Evolutionary conservation across 1,139 yeast genomes (phyloP).

Genomic region (Groenewaldozyma auringiensis): DNA sequence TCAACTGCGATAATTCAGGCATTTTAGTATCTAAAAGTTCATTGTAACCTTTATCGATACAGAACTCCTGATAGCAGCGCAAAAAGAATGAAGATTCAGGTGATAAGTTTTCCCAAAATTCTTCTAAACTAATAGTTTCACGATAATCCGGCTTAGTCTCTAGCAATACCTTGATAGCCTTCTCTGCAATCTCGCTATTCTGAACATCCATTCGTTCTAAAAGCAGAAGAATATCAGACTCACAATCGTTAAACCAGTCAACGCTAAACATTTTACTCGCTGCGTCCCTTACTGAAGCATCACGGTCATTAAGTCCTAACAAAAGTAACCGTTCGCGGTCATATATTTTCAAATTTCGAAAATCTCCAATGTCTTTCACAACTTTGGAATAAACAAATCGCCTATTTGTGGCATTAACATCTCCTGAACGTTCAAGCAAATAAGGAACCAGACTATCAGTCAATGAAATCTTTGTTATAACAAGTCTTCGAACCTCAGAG

Average conservation of each 20-base stretch:
- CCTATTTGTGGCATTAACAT: conserved; percentile 63
- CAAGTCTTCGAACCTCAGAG: conserved; percentile 86
- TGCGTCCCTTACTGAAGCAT: conserved; percentile 60
- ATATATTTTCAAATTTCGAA: conserved; percentile 50
- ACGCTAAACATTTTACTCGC: conserved; percentile 62
- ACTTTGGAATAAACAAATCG: conserved; percentile 64
- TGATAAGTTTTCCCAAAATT: conserved; percentile 61
- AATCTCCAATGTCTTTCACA: conserved; percentile 61
- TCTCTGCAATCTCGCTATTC: conserved; percentile 48
- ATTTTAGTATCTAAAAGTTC: conserved; percentile 63
- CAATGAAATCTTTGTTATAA: conserved; percentile 60
- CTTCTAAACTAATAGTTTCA: conserved; percentile 48
- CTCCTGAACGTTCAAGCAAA: conserved; percentile 76
- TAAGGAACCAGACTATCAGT: conserved; percentile 47
- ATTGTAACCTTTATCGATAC: conserved; percentile 39
- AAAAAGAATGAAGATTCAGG: conserved; percentile 71
- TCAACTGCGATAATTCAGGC: conserved; percentile 74
- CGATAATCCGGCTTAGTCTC: conserved; percentile 55
- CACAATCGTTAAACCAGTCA: conserved; percentile 63
- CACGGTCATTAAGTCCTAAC: conserved; percentile 89
- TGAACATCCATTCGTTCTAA: conserved; percentile 64
- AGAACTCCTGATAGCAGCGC: conserved; percentile 58
- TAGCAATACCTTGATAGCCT: conserved; percentile 59
- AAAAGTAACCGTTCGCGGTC: conserved; percentile 58
- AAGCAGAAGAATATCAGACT: conserved; percentile 65